Evolutionary conservation across 2,329 filamentous ascomycete genomes (phyloP), one percentile per base, ranked within the genome.

Genomic region (Alternaria longipes): DNA sequence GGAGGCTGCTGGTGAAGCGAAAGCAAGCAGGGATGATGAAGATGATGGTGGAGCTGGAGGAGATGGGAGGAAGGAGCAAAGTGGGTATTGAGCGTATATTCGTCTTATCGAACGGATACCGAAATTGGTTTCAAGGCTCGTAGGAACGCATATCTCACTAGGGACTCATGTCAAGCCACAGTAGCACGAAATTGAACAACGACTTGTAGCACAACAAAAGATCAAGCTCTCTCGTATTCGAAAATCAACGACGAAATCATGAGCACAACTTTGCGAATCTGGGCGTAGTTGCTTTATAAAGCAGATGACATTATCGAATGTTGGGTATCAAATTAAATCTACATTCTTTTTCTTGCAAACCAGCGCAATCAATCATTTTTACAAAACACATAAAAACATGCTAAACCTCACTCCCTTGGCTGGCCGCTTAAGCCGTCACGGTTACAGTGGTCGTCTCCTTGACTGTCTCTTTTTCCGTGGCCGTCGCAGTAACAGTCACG

Each of bases 41-140:
- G 47, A 26, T 22, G 58, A 46, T 16, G 74, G 65, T 16, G 71
- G 69, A 3, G 71, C 63, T 9, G 71, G 65, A 11, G 69, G 66
- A 0, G 70, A 71, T 62, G 70, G 67, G 2, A 75, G 77, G 62
- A 79, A 64, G 60, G 78, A 80, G 56, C 79, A 81, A 62, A 78
- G 78, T 56, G 79, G 79, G 5, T 81, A 80, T 65, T 81, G 44
- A 68, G 26, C 16, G 16, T 32, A 16, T 1, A 32, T 6, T 5
- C 5, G 8, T 54, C 18, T 38, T 4, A n/a, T 36, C 7, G 14
- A 12, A 50, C 20, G 8, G 46, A 14, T 44, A 18, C n/a, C 24
- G 14, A 44, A 14, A 9, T 26, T 34, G 28, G 14, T 20, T 18
- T 3, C 5, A 11, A 8, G 32, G 9, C 8, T 36, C 16, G 5